Evolutionary conservation across 257 asterid genomes (phyloP).

Genomic region (Nicotiana obtusifolia): DNA sequence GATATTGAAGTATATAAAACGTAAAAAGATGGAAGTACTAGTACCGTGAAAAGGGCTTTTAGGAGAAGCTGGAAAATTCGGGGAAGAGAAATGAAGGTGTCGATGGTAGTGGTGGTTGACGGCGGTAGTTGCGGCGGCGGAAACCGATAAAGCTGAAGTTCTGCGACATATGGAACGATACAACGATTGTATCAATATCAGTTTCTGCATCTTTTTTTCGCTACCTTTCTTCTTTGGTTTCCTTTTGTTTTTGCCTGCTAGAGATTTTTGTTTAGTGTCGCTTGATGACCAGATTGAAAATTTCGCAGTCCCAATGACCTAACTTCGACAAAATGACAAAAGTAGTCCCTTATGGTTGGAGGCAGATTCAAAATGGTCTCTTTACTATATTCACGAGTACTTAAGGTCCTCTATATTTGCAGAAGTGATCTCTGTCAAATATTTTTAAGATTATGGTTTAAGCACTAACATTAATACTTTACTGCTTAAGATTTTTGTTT

Average conservation of each 20-base stretch:
- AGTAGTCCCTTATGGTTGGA: too few species aligned
- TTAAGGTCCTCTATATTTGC: too few species aligned
- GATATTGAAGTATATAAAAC: background rate
- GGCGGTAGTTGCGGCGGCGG: background rate
- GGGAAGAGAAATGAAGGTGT: background rate
- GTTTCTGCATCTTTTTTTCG: background rate
- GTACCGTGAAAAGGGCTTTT: slow-evolving; percentile 1
- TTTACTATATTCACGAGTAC: too few species aligned
- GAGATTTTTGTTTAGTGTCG: background rate
- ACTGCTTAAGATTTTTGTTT: too few species aligned
- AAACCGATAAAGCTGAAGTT: background rate
- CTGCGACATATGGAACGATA: background rate
- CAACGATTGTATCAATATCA: background rate
- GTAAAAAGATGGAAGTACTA: background rate
- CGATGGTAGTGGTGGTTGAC: background rate
- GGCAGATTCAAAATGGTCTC: too few species aligned
- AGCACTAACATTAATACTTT: too few species aligned
- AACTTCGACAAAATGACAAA: too few species aligned
- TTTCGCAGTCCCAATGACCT: background rate
- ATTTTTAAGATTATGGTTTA: too few species aligned
- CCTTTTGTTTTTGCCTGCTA: background rate
- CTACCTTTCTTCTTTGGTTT: background rate
- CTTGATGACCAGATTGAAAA: background rate
- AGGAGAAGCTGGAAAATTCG: background rate
- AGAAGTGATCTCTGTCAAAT: too few species aligned